Evolutionary conservation across 2,329 filamentous ascomycete genomes (phyloP), one percentile per base, ranked within the genome.

Genomic region (Fonsecaea multimorphosa): DNA sequence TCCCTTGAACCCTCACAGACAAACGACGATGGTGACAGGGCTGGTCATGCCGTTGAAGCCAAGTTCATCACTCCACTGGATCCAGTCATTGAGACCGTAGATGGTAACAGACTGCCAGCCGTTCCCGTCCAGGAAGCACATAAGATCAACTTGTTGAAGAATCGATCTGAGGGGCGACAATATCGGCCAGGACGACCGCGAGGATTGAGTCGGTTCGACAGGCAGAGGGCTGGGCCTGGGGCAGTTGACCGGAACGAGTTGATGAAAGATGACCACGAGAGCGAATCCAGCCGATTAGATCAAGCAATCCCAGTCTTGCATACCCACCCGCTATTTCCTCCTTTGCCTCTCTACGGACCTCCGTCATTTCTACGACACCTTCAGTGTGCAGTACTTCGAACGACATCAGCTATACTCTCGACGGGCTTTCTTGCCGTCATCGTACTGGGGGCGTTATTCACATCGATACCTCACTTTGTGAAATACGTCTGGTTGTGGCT

Each of bases 321-420:
- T 69, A 93, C 91, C 1, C 89, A 93, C 71, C 90, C 91, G 2
- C 80, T 96, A 4, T 97, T 97, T 70, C 93, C 93, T 5, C 91
- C 92, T 1, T 78, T 97, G 8, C 93, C 93, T 0, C 81, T 92
- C 0, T 97, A 96, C 72, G 91, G 91, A 0, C 89, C 92, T 0
- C 88, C 92, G 0, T 89, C 90, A 0, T 58, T 85, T 0, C 64
- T 89, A n/a, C 84, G 88, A 55, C 82, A 86, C 34, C 34, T 92
- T 0, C 89, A 93, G 70, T 91, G 87, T 74, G 76, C 83, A 32
- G 79, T 84, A 16, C 90, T 95, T 66, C 85, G 89, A 9, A 70
- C 85, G 1, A 85, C 88, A 0, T 92, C 92, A 0, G 90, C 91
- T 65, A 84, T 93, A 40, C 81, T 97, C 0, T 96, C 92, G 44